Evolutionary conservation across 179 eudicot genomes (phyloP), one percentile per base, ranked within the genome.

Genomic region (Beta macrorhiza): DNA sequence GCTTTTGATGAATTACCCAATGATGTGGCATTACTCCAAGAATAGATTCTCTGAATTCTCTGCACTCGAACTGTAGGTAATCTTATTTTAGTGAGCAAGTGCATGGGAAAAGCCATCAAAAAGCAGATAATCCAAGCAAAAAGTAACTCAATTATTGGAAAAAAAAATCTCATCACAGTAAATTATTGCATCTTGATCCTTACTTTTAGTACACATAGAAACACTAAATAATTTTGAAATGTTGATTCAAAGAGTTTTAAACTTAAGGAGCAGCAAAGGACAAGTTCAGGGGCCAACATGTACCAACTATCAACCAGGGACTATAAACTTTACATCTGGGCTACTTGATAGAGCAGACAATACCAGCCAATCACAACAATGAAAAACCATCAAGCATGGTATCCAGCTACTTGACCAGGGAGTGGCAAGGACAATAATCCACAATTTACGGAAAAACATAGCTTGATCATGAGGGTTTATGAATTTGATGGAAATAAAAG

Each of bases 1-100:
- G 77, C 17, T 56, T 71, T 37, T 14, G 53, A 82, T 19, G 45
- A 82, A 91, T 88, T 80, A 97, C 99, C 99, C 99, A 97, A 53
- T 85, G 93, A 88, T 97, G 99, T 67, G 99, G 99, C 99, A 97
- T 90, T 61, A 90, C 93, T 84, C 95, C 99, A 80, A 97, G 97
- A 51, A 97, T 84, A 63, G 99, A 97, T 88, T 97, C 99, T 80
- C 99, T 89, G 62, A 97, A 97, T 83, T 94, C 95, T 89, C 98
- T 91, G 84, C 99, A 94, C 81, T 97, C 99, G 83, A 97, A 97
- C 99, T 97, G 86, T 67, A 84, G 79, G 68, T 62, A 53, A 79
- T 69, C 63, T 74, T 70, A 37, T 68, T 45, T 89, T 62, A 87
- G 84, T 71, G 79, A 80, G 44, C 61, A 59, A 55, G 55, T 59